Conservation (phyloP, 139 green algal genomes). For the Auxenochlorella pyrenoidosa region DNA sequence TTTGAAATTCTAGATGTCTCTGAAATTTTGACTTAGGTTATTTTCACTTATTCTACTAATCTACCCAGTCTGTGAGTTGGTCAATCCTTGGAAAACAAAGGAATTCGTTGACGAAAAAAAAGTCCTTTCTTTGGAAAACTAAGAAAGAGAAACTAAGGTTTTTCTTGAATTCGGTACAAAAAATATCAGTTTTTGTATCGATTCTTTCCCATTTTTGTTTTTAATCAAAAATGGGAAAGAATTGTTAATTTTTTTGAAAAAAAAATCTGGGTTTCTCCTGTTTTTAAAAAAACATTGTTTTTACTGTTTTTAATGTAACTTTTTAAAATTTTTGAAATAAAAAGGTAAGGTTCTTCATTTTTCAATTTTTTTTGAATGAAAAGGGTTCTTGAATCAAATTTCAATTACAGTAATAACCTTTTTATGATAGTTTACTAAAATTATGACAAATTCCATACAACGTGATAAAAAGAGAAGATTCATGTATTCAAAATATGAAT, state of each 20-base stretch:
- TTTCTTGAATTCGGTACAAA: too few species aligned
- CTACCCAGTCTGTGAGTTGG: too few species aligned
- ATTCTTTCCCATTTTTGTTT: too few species aligned
- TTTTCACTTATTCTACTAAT: slow-evolving; percentile 36
- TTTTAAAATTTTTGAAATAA: slow-evolving; percentile 62
- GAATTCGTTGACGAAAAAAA: too few species aligned
- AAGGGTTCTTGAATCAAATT: slow-evolving; percentile 15
- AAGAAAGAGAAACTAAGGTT: too few species aligned
- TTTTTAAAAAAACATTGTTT: too few species aligned
- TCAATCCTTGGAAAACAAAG: too few species aligned
- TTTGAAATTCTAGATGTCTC: slow-evolving; percentile 43
- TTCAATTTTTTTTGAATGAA: slow-evolving; percentile 17
- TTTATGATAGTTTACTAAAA: neutral
- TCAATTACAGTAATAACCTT: neutral
- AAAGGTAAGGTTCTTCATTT: neutral
- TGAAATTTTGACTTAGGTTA: slow-evolving; percentile 35
- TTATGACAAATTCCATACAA: slow-evolving; percentile 39
- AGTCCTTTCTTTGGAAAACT: too few species aligned
- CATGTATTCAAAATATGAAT: slow-evolving; percentile 23
- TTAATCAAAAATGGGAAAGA: too few species aligned
- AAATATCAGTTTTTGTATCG: too few species aligned
- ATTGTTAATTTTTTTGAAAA: too few species aligned
- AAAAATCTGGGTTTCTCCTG: too few species aligned
- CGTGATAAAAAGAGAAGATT: slow-evolving; percentile 22
- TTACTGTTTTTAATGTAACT: slow-evolving; percentile 39